Evolutionary conservation across 345 rosid genomes (phyloP).

Genomic region (Sapria himalayana): DNA sequence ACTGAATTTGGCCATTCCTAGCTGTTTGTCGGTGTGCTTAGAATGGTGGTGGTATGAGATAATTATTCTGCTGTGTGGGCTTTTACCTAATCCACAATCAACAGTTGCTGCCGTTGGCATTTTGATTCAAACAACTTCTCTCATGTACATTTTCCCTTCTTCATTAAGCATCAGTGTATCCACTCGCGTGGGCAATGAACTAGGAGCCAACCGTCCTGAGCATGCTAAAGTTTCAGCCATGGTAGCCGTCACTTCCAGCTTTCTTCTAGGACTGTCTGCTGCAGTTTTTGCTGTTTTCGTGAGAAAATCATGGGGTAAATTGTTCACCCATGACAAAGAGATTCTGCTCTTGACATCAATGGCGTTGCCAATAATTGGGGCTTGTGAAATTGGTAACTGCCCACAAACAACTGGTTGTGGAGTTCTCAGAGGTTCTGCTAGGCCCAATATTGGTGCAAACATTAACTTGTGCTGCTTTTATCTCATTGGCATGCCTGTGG

Average conservation of each 20-base stretch:
- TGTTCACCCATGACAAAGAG: constrained; percentile 10
- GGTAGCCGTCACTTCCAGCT: constrained; percentile 7
- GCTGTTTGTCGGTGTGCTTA: constrained; percentile 26
- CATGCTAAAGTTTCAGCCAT: constrained; percentile 9
- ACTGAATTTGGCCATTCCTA: constrained; percentile 18
- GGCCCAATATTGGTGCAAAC: constrained; percentile 21
- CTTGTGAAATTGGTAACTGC: constrained; percentile 18
- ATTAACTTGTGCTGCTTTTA: constrained; percentile 22
- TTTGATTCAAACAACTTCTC: constrained; percentile 22
- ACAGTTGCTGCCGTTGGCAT: constrained; percentile 30
- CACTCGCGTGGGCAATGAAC: constrained; percentile 24
- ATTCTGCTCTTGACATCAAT: constrained; percentile 8
- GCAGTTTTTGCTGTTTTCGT: constrained; percentile 7
- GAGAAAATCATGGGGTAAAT: constrained; percentile 9
- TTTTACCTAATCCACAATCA: constrained; percentile 19
- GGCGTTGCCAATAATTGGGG: constrained; percentile 15
- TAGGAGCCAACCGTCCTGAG: constrained; percentile 12
- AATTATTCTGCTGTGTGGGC: constrained; percentile 25
- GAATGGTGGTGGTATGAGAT: constrained; percentile 46
- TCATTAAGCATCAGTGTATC: constrained; percentile 26
- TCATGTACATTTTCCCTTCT: constrained; percentile 31
- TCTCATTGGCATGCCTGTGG: constrained; percentile 21
- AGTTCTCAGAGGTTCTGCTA: constrained; percentile 19
- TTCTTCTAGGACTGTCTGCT: constrained; percentile 8
- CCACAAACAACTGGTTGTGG: constrained; percentile 19